Percentiles rank a stretch among this genome's conserved stretches.
Evolutionary conservation across 768 basidiomycete species (phyloP).

Genomic region (Tulasnella sp.): DNA sequence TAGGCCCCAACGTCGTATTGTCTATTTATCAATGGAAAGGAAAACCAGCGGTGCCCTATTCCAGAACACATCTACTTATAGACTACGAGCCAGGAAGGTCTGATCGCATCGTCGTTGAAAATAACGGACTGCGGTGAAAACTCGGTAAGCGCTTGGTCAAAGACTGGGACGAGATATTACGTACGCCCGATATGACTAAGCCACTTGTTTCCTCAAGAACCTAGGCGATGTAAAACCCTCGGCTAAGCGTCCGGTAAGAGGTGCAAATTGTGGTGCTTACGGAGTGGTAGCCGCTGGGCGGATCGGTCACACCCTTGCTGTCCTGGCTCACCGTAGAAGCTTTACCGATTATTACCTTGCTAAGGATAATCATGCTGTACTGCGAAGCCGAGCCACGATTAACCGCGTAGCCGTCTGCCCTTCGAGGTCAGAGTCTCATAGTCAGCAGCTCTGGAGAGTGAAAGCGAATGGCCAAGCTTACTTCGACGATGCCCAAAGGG

Average conservation of each 20-base stretch:
- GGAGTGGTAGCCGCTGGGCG: constrained; percentile 12
- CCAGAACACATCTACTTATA: background rate
- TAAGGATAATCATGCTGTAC: constrained; percentile 9
- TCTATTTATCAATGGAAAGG: background rate
- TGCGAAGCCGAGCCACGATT: background rate
- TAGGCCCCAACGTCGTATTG: background rate
- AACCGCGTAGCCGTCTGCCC: background rate
- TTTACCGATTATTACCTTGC: background rate
- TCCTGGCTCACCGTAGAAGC: background rate
- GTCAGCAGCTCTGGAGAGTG: no score
- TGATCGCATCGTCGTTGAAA: constrained; percentile 14
- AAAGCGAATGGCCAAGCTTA: background rate
- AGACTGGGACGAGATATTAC: background rate
- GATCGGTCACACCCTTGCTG: background rate
- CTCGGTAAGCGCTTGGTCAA: background rate
- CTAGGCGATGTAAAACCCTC: background rate
- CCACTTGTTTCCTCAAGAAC: constrained; percentile 10
- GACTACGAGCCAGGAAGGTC: constrained; percentile 19
- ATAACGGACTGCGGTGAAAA: background rate
- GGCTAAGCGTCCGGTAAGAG: background rate
- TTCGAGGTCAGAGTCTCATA: background rate
- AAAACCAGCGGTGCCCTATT: background rate
- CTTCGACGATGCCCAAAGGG: background rate
- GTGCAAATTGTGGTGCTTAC: background rate
- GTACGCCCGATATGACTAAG: background rate